Conservation (phyloP, 768 basidiomycete species). For the Rhizopogon vinicolor region DNA sequence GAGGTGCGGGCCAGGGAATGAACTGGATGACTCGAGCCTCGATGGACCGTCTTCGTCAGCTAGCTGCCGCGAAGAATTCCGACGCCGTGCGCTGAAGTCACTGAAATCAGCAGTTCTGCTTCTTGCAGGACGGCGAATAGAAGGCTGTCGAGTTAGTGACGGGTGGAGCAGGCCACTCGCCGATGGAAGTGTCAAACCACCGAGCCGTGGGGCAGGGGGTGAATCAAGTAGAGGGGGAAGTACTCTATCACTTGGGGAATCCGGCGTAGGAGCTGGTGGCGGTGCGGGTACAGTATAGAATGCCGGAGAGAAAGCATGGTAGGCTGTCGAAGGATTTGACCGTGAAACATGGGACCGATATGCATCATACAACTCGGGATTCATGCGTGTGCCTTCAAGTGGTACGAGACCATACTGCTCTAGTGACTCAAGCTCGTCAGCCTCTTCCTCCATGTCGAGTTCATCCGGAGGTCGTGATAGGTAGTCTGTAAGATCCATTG, state of each 20-base stretch:
- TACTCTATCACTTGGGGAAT: slow-evolving; percentile 17
- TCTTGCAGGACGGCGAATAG: slow-evolving; percentile 53
- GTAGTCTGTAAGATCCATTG: slow-evolving; percentile 45
- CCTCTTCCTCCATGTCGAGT: slow-evolving; percentile 60
- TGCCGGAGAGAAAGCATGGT: slow-evolving; percentile 15
- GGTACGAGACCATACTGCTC: slow-evolving; percentile 18
- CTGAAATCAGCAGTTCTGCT: slow-evolving; percentile 63
- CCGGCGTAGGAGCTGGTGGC: slow-evolving; percentile 20
- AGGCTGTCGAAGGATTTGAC: slow-evolving; percentile 19
- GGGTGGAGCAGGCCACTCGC: slow-evolving; percentile 21
- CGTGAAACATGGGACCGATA: slow-evolving; percentile 37
- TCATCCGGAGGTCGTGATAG: slow-evolving; percentile 49
- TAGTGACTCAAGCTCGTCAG: slow-evolving; percentile 51
- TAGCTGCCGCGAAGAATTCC: slow-evolving; percentile 40
- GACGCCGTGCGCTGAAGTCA: slow-evolving; percentile 65
- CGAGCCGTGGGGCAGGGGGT: slow-evolving; percentile 16
- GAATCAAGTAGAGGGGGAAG: slow-evolving; percentile 25
- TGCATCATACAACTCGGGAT: slow-evolving; percentile 63
- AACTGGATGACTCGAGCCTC: slow-evolving; percentile 7
- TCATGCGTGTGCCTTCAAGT: slow-evolving; percentile 51
- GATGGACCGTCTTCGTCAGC: slow-evolving; percentile 23
- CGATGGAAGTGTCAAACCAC: slow-evolving; percentile 16
- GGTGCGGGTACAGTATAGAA: slow-evolving; percentile 22
- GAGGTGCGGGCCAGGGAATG: slow-evolving; percentile 3
- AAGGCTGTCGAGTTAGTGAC: slow-evolving; percentile 49